Percentiles rank a stretch among this genome's conserved stretches.
Evolutionary conservation across 2,329 filamentous ascomycete genomes (phyloP).

Genomic region (Exophiala phaeomuriformis): DNA sequence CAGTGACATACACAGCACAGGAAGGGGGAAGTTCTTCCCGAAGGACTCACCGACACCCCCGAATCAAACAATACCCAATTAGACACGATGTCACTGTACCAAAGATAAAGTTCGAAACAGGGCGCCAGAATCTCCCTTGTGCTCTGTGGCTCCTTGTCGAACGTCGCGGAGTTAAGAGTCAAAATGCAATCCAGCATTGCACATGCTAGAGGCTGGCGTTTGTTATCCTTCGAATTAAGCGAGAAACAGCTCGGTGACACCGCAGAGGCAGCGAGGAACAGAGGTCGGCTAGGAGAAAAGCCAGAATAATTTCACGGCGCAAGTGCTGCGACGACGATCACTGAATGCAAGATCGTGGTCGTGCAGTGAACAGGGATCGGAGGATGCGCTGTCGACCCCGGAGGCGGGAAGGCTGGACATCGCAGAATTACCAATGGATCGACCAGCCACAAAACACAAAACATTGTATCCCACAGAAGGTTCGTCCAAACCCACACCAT

Average conservation of each 20-base stretch:
- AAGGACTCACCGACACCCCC: constrained; percentile 11
- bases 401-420: constrained; percentile 15
- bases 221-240: not conserved
- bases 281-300: not conserved
- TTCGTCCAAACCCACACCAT: no score
- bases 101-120: constrained; percentile 11
- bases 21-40: constrained; percentile 8
- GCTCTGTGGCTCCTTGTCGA: not conserved
- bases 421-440: not conserved
- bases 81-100: not conserved
- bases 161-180: not conserved
- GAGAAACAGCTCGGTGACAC: not conserved
- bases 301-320: constrained; percentile 5
- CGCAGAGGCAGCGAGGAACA: not conserved
- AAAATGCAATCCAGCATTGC: not conserved
- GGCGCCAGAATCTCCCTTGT: not conserved
- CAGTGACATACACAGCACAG: constrained; percentile 21
- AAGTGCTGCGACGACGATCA: constrained; percentile 19
- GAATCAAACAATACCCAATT: constrained; percentile 10
- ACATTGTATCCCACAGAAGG: no score
- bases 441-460: not conserved
- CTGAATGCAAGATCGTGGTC: constrained; percentile 18
- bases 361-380: constrained; percentile 17
- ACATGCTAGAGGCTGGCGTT: constrained; percentile 4
- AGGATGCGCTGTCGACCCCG: constrained; percentile 14